Base-by-base conservation (phyloP, 2,329 filamentous ascomycete species). In the Fonsecaea monophora region DNA sequence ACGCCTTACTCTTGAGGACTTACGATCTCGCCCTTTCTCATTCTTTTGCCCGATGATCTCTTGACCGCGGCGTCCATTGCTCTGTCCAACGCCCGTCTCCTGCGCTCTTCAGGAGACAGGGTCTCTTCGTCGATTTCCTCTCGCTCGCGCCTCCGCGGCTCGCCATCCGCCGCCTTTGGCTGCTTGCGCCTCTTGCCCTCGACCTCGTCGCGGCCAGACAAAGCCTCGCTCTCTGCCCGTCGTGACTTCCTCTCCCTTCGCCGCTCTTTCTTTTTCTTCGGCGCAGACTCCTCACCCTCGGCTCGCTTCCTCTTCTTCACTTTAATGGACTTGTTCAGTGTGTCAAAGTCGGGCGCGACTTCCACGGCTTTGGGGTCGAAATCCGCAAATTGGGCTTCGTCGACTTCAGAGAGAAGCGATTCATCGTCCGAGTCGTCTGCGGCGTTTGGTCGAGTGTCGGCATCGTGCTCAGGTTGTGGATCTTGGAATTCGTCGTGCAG, bases 41-140 rank as follows among this genome's bases (percentile, higher is more conserved):
- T 87, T 80, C 82, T 81, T 72, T 90, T 85, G 74, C 92, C 92
- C 63, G 83, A 85, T 10, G 91, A 89, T 73, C 91, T 92, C 82
- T 96, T 96, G 73, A 96, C 83, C 0, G 94, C 93, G 64, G 91
- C 91, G 77, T 97, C 92, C 81, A 98, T 92, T 64, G 92, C 91
- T 72, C 89, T 87, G 74, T 97, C 92, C 61, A 99, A 88, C 21
- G 92, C 94, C 72, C 92, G 86, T 73, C 90, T 89, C 73, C 94
- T 88, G 73, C 84, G 86, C 88, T 72, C 53, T 64, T 65, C 92
- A 0, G 93, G 92, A 21, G 91, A 90, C 73, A 98, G 80, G 69
- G 90, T 84, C 74, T 92, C 91, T 68, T 96, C 92, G 71, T 91
- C 86, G 69, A 92, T 88, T 4, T 88, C 85, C 66, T 89, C 86